Conservation (phyloP, 2,329 filamentous ascomycete species). For the Magnaporthales sp. region DNA sequence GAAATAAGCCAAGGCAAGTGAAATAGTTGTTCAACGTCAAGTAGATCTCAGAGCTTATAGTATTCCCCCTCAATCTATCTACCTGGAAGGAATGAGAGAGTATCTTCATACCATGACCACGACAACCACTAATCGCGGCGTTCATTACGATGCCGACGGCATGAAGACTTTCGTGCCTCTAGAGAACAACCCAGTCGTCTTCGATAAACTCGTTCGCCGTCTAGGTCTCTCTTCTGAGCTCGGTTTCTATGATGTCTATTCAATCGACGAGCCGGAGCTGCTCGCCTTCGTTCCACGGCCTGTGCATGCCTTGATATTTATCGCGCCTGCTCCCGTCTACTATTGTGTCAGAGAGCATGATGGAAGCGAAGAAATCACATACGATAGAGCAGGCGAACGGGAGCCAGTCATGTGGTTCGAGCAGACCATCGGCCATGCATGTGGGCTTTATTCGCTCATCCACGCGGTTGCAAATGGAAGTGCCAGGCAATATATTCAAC, state of each 20-base stretch:
- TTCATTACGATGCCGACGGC: neutral
- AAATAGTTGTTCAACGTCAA: neutral
- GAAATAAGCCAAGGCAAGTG: neutral
- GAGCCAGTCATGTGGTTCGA: slow-evolving; percentile 76
- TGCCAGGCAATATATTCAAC: slow-evolving; percentile 30
- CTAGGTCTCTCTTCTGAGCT: slow-evolving; percentile 73
- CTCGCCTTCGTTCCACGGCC: slow-evolving; percentile 84
- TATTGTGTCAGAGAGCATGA: slow-evolving; percentile 36
- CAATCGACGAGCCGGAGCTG: slow-evolving; percentile 74
- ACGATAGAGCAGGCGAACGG: slow-evolving; percentile 16
- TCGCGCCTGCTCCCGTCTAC: slow-evolving; percentile 82
- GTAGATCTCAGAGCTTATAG: neutral
- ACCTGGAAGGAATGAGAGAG: neutral
- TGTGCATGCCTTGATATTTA: slow-evolving; percentile 78
- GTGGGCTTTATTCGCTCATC: slow-evolving; percentile 69
- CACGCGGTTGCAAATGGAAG: slow-evolving; percentile 66
- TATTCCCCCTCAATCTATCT: neutral
- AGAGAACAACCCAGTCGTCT: slow-evolving; percentile 77
- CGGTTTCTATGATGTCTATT: slow-evolving; percentile 84
- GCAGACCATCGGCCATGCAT: slow-evolving; percentile 77
- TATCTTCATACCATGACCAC: neutral
- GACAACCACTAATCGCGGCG: neutral
- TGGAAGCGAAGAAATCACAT: neutral
- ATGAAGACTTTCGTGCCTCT: slow-evolving; percentile 44
- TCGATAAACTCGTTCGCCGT: slow-evolving; percentile 72